These are phyloP conservation scores for Nitzschia sp. DNA, from an alignment of 108 stramenopile species.

Conservation along the genomic window DNA sequence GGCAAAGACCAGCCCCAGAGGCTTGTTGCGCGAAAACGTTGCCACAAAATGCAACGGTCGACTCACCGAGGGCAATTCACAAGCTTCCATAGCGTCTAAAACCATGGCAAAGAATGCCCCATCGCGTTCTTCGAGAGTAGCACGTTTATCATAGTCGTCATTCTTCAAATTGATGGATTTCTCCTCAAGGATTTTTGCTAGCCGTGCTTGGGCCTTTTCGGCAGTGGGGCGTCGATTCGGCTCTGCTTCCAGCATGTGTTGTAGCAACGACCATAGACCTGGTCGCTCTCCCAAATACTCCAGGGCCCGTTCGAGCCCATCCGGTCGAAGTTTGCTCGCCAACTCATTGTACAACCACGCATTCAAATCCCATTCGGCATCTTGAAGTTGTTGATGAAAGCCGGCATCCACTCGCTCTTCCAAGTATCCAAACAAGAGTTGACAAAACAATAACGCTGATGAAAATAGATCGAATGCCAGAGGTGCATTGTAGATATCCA, in stretches of 20 bases:
- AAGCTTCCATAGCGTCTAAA: slow-evolving; percentile 58
- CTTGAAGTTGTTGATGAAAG: slow-evolving; percentile 66
- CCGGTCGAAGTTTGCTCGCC: slow-evolving; percentile 46
- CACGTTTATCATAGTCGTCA: background rate
- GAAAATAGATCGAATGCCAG: slow-evolving; percentile 72
- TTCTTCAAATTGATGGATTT: background rate
- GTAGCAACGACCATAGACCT: slow-evolving; percentile 72
- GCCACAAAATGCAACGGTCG: slow-evolving; percentile 85
- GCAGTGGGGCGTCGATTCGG: slow-evolving; percentile 57
- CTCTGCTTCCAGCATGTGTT: slow-evolving; percentile 54
- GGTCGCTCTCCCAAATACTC: slow-evolving; percentile 64
- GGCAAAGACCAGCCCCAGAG: slow-evolving; percentile 67
- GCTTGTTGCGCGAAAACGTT: slow-evolving; percentile 58
- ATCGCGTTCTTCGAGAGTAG: background rate
- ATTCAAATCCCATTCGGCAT: slow-evolving; percentile 70
- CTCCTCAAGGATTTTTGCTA: slow-evolving; percentile 33
- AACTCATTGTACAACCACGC: slow-evolving; percentile 59
- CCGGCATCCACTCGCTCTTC: slow-evolving; percentile 79
- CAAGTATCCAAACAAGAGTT: slow-evolving; percentile 74
- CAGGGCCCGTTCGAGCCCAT: slow-evolving; percentile 62
- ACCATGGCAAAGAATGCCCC: slow-evolving; percentile 56
- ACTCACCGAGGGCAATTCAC: slow-evolving; percentile 38
- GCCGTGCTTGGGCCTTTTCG: slow-evolving; percentile 41
- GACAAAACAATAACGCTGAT: slow-evolving; percentile 66
- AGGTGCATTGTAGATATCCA: slow-evolving; percentile 32